Evolutionary conservation across 106 monocot genomes (phyloP).

Genomic region (Apostasia ramifera): DNA sequence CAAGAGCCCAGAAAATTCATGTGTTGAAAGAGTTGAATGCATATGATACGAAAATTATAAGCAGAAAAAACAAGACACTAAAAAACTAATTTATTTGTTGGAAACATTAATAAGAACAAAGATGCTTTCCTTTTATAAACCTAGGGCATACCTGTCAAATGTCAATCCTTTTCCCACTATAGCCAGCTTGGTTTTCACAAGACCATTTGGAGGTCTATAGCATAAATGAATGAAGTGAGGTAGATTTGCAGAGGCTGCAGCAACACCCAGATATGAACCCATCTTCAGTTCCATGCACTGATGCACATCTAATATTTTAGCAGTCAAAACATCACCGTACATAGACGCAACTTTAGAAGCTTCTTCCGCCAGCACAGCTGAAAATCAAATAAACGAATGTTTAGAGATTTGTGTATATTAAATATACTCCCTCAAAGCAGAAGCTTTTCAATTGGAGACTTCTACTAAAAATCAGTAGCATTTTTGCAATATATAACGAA

Average conservation of each 20-base stretch:
- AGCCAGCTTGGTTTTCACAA: conserved; percentile 73
- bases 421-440: too few species aligned
- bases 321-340: conserved; percentile 68
- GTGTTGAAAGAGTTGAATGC: too few species aligned
- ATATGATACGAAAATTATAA: too few species aligned
- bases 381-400: neutral
- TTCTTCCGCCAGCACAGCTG: conserved; percentile 78
- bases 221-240: conserved; percentile 79
- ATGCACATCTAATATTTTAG: conserved; percentile 61
- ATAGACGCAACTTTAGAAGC: conserved; percentile 63
- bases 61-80: too few species aligned
- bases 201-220: conserved; percentile 61
- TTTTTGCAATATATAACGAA: too few species aligned
- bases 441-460: too few species aligned
- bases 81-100: neutral
- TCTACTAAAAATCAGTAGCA: too few species aligned
- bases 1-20: too few species aligned
- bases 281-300: conserved; percentile 79
- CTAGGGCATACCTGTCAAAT: conserved; percentile 50
- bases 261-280: conserved; percentile 83
- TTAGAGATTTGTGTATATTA: too few species aligned
- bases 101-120: neutral
- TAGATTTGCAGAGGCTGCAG: conserved; percentile 72
- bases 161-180: conserved; percentile 81
- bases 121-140: neutral